Conservation (phyloP, 345 rosid species). For the Aquilaria sinensis region DNA sequence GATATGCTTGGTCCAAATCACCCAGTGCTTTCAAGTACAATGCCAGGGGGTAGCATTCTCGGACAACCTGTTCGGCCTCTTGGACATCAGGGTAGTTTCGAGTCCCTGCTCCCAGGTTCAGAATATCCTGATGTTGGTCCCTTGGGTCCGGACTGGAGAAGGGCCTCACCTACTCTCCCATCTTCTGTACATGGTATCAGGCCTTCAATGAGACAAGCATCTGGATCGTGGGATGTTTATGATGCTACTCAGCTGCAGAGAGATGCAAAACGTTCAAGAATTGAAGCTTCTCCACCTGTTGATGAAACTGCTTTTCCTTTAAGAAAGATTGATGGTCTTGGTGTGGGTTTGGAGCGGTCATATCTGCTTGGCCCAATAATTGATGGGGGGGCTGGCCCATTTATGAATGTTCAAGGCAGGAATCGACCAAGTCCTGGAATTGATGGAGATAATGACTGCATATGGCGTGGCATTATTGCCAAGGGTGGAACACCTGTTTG, state of each 20-base stretch:
- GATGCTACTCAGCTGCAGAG: conserved; percentile 53
- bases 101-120: conserved; percentile 35
- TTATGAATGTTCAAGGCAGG: conserved; percentile 28
- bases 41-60: conserved; percentile 28
- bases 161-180: conserved; percentile 56
- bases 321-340: conserved; percentile 48
- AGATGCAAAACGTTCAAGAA: conserved; percentile 62
- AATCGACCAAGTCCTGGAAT: conserved; percentile 40
- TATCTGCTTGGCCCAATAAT: conserved; percentile 39
- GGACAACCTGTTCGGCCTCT: conserved; percentile 37
- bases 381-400: conserved; percentile 32
- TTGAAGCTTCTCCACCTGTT: conserved; percentile 40
- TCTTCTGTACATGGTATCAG: conserved; percentile 50
- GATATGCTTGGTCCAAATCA: conserved; percentile 47
- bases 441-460: conserved; percentile 44
- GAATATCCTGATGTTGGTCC: conserved; percentile 47
- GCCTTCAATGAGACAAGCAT: conserved; percentile 41
- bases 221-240: conserved; percentile 72
- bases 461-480: conserved; percentile 72
- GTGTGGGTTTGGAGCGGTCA: conserved; percentile 34
- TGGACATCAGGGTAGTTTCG: conserved; percentile 48
- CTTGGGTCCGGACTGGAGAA: conserved; percentile 50
- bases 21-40: conserved; percentile 23
- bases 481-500: conserved; percentile 82
- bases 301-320: conserved; percentile 45